Base-by-base conservation (phyloP, 805 yeast genomes). In the Maudiozyma bulderi region DNA sequence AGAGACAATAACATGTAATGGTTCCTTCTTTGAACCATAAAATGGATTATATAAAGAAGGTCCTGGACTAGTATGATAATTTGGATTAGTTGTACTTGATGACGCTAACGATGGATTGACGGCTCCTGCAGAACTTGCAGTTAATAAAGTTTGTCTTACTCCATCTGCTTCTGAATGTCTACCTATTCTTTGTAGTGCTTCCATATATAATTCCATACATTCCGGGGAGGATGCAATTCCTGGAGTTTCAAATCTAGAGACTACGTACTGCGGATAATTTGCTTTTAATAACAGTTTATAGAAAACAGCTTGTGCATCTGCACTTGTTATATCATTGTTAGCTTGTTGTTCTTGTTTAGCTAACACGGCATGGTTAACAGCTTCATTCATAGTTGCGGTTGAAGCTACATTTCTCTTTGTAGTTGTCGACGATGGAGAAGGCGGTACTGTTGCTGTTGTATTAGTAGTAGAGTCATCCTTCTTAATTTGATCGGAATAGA, bases 181-280 rank as follows among this genome's bases (percentile, higher is more conserved):
- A 40, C 96, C 96, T 53, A 82, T 72, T 59, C 80, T 80, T 55
- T 78, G 80, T 57, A 93, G 72, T 2, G 98, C 98, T 53, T 84
- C 87, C 51, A 81, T 72, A 65, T 93, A 93, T 38, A 86, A 71
- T 53, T 75, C 76, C 47, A 88, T 81, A 70, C 97, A 86, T 54
- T 85, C 95, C 2, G 80, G 75, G 49, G 86, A 82, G 10, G 83
- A 71, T 8, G 95, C 93, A 48, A 93, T 86, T n/a, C 96, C 96
- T 0, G 93, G 85, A 8, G 95, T 85, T 65, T 95, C 98, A 64
- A 78, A 95, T 51, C 99, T 77, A 50, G 93, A 84, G n/a, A 91
- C 88, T 6, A 93, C 96, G 48, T 91, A 83, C 59, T 89, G 95
- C n/a, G 99, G 98, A 63, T 88, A 93, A 68, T 86, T 86, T 48